Conservation (phyloP, 2,329 filamentous ascomycete species). For the Nemania sp. region DNA sequence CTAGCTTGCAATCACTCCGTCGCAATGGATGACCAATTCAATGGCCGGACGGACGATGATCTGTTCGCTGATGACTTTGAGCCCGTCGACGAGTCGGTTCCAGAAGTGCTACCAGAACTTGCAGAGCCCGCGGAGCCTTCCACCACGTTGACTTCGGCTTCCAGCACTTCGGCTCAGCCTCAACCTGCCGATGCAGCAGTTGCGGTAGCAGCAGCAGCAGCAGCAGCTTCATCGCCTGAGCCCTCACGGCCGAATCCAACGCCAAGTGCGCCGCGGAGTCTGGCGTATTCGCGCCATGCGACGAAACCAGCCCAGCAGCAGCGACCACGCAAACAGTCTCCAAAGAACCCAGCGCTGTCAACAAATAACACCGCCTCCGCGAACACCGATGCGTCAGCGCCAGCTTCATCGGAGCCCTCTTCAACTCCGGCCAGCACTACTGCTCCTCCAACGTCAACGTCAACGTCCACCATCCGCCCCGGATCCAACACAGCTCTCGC, state of each 20-base stretch:
- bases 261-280: slow-evolving; percentile 29
- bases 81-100: slow-evolving; percentile 45
- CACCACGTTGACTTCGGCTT: slow-evolving; percentile 17
- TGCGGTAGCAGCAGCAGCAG: no score
- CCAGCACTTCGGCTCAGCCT: slow-evolving; percentile 5
- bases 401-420: slow-evolving; percentile 21
- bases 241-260: slow-evolving; percentile 20
- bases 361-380: slow-evolving; percentile 13
- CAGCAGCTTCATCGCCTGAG: slow-evolving; percentile 6
- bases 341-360: slow-evolving; percentile 17
- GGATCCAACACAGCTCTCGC: slow-evolving; percentile 42
- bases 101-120: slow-evolving; percentile 4
- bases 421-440: slow-evolving; percentile 18
- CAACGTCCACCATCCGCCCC: slow-evolving; percentile 28
- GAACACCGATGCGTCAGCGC: neutral
- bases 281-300: slow-evolving; percentile 42
- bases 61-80: slow-evolving; percentile 66
- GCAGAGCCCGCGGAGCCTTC: neutral
- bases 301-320: slow-evolving; percentile 29
- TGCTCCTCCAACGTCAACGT: slow-evolving; percentile 24
- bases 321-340: slow-evolving; percentile 32
- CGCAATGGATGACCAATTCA: slow-evolving; percentile 63
- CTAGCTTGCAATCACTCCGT: neutral
- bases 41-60: slow-evolving; percentile 64
- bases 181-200: no score